A percentile compares a stretch with the other conserved stretches of the same genome.
Evolutionary conservation across 2,329 filamentous ascomycete genomes (phyloP).

Genomic region (Gliomastix tumulicola): DNA sequence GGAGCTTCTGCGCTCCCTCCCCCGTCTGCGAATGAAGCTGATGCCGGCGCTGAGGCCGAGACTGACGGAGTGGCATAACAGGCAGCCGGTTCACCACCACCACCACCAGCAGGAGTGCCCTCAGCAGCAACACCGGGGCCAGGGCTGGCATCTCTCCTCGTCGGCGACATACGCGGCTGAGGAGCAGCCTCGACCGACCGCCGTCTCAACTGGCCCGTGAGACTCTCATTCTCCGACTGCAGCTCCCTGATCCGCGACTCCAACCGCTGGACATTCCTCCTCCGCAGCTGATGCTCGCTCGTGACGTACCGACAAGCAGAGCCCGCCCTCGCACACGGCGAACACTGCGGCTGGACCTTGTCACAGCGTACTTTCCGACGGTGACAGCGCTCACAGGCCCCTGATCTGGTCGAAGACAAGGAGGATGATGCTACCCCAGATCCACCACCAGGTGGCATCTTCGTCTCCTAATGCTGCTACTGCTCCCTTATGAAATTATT

Average conservation of each 20-base stretch:
- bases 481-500: too few relatives aligned
- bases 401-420: too few relatives aligned
- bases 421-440: too few relatives aligned
- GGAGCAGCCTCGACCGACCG: too few relatives aligned
- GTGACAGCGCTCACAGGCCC: background rate
- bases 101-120: background rate
- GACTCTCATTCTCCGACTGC: conserved; percentile 18
- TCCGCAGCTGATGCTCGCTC: conserved; percentile 16
- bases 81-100: too few relatives aligned
- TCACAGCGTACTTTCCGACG: conserved; percentile 31
- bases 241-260: conserved; percentile 23
- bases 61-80: too few relatives aligned
- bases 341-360: conserved; percentile 25
- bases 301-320: conserved; percentile 24
- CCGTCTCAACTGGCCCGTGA: conserved; percentile 10
- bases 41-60: background rate
- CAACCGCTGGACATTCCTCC: conserved; percentile 23
- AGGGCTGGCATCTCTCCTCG: background rate
- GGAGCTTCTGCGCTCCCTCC: background rate
- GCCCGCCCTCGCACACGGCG: conserved; percentile 23
- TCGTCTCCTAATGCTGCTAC: too few relatives aligned
- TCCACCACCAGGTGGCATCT: too few relatives aligned
- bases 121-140: background rate
- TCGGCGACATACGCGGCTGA: background rate
- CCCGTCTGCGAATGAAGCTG: conserved; percentile 1